Base-by-base conservation (phyloP, 2,329 filamentous ascomycete genomes). In the Colletotrichum sp. region DNA sequence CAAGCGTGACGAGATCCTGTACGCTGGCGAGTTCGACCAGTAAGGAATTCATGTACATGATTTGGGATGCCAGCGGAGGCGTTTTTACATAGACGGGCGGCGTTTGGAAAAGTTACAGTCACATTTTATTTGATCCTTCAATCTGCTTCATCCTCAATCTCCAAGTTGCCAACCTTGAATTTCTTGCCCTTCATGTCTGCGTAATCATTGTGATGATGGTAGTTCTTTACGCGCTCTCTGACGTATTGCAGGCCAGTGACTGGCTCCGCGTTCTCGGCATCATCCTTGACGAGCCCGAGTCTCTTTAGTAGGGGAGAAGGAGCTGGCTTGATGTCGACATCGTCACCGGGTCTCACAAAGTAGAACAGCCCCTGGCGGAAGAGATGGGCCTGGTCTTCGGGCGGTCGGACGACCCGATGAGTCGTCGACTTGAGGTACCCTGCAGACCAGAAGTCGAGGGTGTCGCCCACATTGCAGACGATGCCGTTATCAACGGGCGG, bases 401-500 rank as follows among this genome's bases (percentile, higher is more conserved):
- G 84, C 12, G 84, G 83, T 5, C 79, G 76, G 4, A 84, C 80
- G 10, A 85, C 84, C 1, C 83, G 79, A 71, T 85, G 84, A 6
- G 81, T 81, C 5, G 83, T 85, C 12, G 82, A 83, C 78, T 81
- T 82, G 39, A 85, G 77, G 66, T 81, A 82, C 30, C 80, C 80
- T 2, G 78, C 78, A 1, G 80, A 81, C 79, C 80, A 81, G 70
- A 82, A 81, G 73, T 80, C 80, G 8, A 82, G 78, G 10, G 81
- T 80, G 76, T 83, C 81, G 32, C 79, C 81, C 0, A 82, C 86
- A 74, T 89, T 89, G 72, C 87, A 86, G 1, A 86, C 86, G 32
- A 89, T 87, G 1, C 85, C 87, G 3, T 84, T 84, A 43, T 87
- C 83, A 22, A 87, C 83, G 3, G 86, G 85, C 13, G 82, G 82